Percentiles rank a stretch among this genome's conserved stretches.
These are phyloP conservation scores for Abrus pulchellus DNA, from an alignment of 306 rosid species.

Conservation along the genomic window DNA sequence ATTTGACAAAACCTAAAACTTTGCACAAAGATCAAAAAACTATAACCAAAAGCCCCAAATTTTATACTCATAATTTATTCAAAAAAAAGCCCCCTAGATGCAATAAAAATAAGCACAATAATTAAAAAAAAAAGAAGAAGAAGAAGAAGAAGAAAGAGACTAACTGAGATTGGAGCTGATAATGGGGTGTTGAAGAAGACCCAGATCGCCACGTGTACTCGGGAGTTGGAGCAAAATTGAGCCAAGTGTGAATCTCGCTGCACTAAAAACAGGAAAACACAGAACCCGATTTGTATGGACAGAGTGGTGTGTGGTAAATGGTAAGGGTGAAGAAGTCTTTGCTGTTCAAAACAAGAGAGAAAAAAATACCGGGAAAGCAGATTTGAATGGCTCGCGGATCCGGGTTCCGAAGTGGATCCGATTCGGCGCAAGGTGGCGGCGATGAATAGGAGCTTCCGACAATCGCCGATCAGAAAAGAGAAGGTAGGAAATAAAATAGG, in stretches of 20 bases:
- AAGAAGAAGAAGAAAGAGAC: conserved; percentile 37
- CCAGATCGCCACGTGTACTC: conserved; percentile 91
- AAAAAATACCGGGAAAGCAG: conserved; percentile 23
- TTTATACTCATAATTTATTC: neutral
- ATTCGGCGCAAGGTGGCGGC: conserved; percentile 50
- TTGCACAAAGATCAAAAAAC: conserved; percentile 39
- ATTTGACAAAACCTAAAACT: conserved; percentile 25
- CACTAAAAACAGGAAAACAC: conserved; percentile 57
- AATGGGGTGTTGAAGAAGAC: conserved; percentile 64
- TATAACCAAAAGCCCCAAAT: conserved; percentile 32
- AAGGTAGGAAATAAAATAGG: conserved; percentile 35
- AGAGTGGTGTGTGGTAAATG: conserved; percentile 36
- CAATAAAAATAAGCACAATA: conserved; percentile 19
- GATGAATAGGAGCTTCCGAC: conserved; percentile 58
- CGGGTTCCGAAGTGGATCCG: conserved; percentile 50
- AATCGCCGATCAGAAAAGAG: conserved; percentile 55
- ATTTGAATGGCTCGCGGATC: conserved; percentile 48
- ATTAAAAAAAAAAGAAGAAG: neutral
- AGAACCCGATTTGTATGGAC: conserved; percentile 56
- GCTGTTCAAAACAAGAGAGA: neutral
- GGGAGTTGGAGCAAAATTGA: conserved; percentile 67
- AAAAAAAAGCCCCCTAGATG: neutral
- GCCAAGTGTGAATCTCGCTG: conserved; percentile 64
- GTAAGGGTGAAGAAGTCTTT: conserved; percentile 40
- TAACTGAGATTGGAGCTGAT: conserved; percentile 69